Conservation (phyloP, 306 rosid genomes). For the Senna siamea region DNA sequence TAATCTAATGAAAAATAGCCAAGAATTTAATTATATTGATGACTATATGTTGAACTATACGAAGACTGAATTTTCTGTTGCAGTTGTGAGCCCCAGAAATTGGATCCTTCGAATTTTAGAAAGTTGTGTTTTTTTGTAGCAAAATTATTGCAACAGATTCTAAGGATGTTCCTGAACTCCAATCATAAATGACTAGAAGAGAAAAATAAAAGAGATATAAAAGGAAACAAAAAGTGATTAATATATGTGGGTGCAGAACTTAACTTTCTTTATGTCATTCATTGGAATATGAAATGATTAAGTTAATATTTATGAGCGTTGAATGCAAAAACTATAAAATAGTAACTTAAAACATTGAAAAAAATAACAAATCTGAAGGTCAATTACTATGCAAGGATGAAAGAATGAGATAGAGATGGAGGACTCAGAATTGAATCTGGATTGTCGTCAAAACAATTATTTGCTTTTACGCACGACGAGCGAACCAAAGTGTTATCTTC, state of each 20-base stretch:
- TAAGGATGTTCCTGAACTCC: too few species aligned
- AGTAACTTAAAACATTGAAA: neutral
- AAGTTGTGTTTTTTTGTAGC: too few species aligned
- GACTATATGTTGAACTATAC: neutral
- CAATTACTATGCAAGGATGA: neutral
- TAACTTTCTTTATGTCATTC: too few species aligned
- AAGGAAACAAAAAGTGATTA: too few species aligned
- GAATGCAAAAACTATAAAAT: too few species aligned
- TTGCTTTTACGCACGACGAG: slow-evolving; percentile 74
- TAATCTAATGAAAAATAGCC: neutral
- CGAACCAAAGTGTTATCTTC: slow-evolving; percentile 59
- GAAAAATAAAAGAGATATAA: too few species aligned
- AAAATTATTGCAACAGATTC: too few species aligned
- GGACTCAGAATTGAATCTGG: slow-evolving; percentile 51
- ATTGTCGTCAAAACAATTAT: slow-evolving; percentile 57
- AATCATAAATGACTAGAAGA: too few species aligned
- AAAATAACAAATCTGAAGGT: neutral
- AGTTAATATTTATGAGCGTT: too few species aligned
- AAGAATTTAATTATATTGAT: neutral
- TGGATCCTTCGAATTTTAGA: neutral
- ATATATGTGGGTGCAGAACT: too few species aligned
- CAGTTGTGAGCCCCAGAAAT: neutral
- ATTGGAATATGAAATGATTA: too few species aligned
- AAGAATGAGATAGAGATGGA: slow-evolving; percentile 2
- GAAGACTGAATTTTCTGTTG: neutral